Base-by-base conservation (phyloP, 1,284 basidiomycete species). In the Sporisorium sorghi region DNA sequence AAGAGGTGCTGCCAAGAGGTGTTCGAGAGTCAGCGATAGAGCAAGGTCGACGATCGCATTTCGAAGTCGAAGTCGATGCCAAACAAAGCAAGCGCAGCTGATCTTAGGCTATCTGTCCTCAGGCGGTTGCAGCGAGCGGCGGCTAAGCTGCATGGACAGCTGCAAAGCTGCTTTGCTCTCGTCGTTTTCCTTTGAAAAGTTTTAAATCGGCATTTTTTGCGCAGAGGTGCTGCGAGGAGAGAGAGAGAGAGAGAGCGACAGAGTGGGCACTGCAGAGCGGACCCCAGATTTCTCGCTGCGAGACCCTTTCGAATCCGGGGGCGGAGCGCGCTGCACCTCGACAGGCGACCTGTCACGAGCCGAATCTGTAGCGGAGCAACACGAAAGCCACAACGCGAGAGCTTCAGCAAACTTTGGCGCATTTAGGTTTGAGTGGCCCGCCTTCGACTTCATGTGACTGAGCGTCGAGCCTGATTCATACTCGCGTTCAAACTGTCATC, bases 281-380 rank as follows among this genome's bases (percentile, higher is more conserved):
- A 52, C 54, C 54, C 54, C 43, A 46, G 54, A 48, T 48, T 48
- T 48, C 21, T 35, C 32, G 24, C 9, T 24, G 6, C 11, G 24
- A 19, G 58, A 59, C 58, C 49, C 58, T 59, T 37, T n/a, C 57
- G 40, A 51, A 58, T 49, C 56, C 56, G 56, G 56, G 46, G 51
- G 21, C n/a, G n/a, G n/a, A n/a, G 43, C 43, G 15, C 23, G 15
- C 23, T 44, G 43, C 47, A 50, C 32, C 21, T 52, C 39, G 39
- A 37, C 32, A 59, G 47, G 49, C 49, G 43, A 46, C 51, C 58
- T 59, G 58, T 52, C 58, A 59, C 32, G 33, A 40, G 32, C 19
- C 32, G 9, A 12, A n/a, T 17, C 40, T 26, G 17, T 2, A 39
- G 51, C 49, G 49, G 15, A 37, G 35, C 35, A 11, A 37, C 35